Conservation (phyloP, 2,329 filamentous ascomycete species). For the Colletotrichum costaricense region DNA sequence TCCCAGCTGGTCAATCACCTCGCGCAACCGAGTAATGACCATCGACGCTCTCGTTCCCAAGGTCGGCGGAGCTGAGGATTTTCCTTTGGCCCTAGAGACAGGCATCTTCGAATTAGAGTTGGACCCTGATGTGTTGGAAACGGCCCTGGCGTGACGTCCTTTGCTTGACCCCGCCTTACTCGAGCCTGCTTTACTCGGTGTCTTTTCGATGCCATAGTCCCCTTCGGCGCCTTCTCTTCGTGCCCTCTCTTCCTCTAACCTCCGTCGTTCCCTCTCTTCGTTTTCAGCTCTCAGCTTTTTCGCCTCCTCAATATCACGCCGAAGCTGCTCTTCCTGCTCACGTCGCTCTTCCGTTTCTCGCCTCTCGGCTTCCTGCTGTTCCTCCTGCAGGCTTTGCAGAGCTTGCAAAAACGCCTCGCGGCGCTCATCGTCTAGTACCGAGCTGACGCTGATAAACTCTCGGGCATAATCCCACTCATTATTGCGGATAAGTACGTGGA, state of each 20-base stretch:
- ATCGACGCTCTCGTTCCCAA: constrained; percentile 61
- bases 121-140: constrained; percentile 47
- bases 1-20: constrained; percentile 62
- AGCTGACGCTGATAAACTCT: constrained; percentile 88
- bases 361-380: constrained; percentile 79
- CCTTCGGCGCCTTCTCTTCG: constrained; percentile 67
- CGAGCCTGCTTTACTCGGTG: constrained; percentile 51
- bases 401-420: constrained; percentile 90
- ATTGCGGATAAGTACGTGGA: constrained; percentile 94
- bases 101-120: constrained; percentile 40
- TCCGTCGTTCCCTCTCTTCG: constrained; percentile 64
- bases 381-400: constrained; percentile 84
- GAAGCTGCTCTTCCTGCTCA: constrained; percentile 67
- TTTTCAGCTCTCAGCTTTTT: constrained; percentile 67
- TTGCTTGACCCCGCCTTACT: constrained; percentile 50
- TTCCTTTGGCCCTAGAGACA: constrained; percentile 44
- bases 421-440: constrained; percentile 91
- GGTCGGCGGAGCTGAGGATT: constrained; percentile 48
- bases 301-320: constrained; percentile 68
- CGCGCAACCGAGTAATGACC: constrained; percentile 63
- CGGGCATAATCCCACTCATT: constrained; percentile 96
- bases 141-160: constrained; percentile 44
- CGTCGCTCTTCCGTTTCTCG: constrained; percentile 69
- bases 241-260: constrained; percentile 65
- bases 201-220: constrained; percentile 76